Conservation (phyloP, 495 filamentous ascomycete species). For the Evernia prunastri region DNA sequence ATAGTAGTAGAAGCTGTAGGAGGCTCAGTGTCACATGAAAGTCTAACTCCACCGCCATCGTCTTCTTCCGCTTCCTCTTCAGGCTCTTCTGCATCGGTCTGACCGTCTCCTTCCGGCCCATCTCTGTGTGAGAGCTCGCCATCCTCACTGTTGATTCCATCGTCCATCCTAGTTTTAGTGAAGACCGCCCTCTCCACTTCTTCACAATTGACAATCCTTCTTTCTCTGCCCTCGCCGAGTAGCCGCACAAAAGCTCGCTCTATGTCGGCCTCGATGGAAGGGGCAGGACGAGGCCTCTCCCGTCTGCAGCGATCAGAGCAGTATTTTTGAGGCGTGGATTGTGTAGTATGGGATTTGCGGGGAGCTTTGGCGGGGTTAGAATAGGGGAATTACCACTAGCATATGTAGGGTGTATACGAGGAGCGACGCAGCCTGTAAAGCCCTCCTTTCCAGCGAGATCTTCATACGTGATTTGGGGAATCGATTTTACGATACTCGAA, state of each 20-base stretch:
- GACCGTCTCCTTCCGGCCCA: conserved; percentile 4
- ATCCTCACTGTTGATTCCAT: conserved; percentile 20
- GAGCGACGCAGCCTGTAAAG: not conserved
- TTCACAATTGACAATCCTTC: conserved; percentile 13
- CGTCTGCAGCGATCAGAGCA: conserved; percentile 23
- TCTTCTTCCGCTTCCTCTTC: conserved; percentile 27
- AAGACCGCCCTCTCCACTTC: conserved; percentile 22
- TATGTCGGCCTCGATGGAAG: conserved; percentile 18
- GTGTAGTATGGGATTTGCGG: conserved; percentile 18
- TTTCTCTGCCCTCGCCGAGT: not conserved
- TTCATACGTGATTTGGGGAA: not conserved
- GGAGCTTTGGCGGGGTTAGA: conserved; percentile 7
- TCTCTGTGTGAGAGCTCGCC: conserved; percentile 29
- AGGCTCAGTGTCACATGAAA: not conserved
- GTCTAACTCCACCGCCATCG: conserved; percentile 5
- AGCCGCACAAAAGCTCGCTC: conserved; percentile 19
- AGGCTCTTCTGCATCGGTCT: conserved; percentile 35
- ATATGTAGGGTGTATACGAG: not conserved
- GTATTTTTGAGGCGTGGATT: conserved; percentile 25
- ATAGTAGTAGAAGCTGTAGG: not conserved
- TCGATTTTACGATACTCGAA: not conserved
- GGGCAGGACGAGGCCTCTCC: conserved; percentile 17
- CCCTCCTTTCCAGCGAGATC: too few species aligned
- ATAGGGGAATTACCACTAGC: not conserved
- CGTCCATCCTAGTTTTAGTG: conserved; percentile 19